These are phyloP conservation scores for Fallopia convolvulus DNA, from an alignment of 148 eudicot species.

Conservation along the genomic window DNA sequence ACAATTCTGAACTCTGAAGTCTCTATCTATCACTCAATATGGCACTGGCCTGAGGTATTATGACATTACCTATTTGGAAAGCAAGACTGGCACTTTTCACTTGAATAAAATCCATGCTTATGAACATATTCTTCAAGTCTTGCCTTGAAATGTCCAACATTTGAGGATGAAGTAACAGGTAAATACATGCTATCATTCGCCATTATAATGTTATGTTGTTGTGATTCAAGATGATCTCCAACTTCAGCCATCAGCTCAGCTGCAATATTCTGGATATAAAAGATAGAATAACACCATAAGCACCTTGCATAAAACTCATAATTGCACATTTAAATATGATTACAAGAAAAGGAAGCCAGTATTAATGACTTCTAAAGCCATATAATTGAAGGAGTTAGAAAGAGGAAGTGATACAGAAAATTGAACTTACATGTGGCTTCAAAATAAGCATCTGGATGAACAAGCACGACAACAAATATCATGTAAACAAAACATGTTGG, in stretches of 20 bases:
- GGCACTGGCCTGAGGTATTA: neutral
- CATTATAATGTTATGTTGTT: conserved; percentile 30
- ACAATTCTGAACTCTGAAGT: neutral
- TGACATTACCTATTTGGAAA: conserved; percentile 40
- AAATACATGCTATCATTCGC: conserved; percentile 28
- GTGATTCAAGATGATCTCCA: conserved; percentile 29
- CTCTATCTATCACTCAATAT: neutral
- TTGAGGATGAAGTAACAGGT: conserved; percentile 29
- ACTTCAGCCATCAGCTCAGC: conserved; percentile 52
- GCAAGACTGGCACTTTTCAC: conserved; percentile 52
- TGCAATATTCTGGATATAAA: conserved; percentile 49
- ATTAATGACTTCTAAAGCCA: neutral
- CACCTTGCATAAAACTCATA: neutral
- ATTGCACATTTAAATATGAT: neutral
- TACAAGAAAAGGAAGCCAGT: neutral
- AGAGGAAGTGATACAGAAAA: neutral
- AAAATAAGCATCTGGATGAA: conserved; percentile 58
- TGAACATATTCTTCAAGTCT: conserved; percentile 65
- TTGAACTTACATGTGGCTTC: conserved; percentile 58
- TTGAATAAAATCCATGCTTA: conserved; percentile 46
- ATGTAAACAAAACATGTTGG: neutral
- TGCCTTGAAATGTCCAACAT: conserved; percentile 37
- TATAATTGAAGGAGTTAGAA: neutral
- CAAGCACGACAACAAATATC: conserved; percentile 7
- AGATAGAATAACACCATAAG: neutral